Evolutionary conservation across 257 asterid genomes (phyloP).

Genomic region (Solanum sitiens): DNA sequence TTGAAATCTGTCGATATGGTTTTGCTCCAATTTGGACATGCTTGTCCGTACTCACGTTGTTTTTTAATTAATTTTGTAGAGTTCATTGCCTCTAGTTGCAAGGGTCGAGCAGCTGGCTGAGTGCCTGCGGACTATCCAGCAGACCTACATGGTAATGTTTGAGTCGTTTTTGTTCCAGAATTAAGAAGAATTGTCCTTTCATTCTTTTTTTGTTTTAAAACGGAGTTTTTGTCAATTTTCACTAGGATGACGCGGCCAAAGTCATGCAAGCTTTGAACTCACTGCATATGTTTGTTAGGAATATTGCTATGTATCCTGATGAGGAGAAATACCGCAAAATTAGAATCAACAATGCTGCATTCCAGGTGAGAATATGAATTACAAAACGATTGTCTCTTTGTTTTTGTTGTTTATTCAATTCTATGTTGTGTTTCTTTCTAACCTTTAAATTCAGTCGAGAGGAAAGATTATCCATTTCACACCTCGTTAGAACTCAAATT

Average conservation of each 20-base stretch:
- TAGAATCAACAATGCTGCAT: slow-evolving; percentile 58
- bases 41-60: slow-evolving; percentile 1
- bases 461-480: not conserved
- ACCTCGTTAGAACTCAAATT: not conserved
- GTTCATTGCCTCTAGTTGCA: slow-evolving; percentile 85
- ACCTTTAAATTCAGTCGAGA: not conserved
- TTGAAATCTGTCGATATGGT: not conserved
- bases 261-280: slow-evolving; percentile 85
- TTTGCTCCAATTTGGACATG: not conserved
- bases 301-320: slow-evolving; percentile 72
- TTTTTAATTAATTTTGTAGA: slow-evolving; percentile 31
- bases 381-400: not conserved
- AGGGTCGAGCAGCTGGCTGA: slow-evolving; percentile 84
- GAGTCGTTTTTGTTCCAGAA: not conserved
- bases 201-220: not conserved
- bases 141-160: slow-evolving; percentile 43
- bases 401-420: not conserved
- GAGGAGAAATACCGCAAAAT: slow-evolving; percentile 93
- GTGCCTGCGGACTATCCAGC: slow-evolving; percentile 74
- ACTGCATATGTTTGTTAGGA: slow-evolving; percentile 60
- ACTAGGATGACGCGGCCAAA: slow-evolving; percentile 74
- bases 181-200: not conserved
- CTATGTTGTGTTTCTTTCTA: not conserved
- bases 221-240: not conserved
- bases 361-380: slow-evolving; percentile 51